These are phyloP conservation scores for Chloris gayana DNA, from an alignment of 176 grass and related monocot species.

Conservation along the genomic window DNA sequence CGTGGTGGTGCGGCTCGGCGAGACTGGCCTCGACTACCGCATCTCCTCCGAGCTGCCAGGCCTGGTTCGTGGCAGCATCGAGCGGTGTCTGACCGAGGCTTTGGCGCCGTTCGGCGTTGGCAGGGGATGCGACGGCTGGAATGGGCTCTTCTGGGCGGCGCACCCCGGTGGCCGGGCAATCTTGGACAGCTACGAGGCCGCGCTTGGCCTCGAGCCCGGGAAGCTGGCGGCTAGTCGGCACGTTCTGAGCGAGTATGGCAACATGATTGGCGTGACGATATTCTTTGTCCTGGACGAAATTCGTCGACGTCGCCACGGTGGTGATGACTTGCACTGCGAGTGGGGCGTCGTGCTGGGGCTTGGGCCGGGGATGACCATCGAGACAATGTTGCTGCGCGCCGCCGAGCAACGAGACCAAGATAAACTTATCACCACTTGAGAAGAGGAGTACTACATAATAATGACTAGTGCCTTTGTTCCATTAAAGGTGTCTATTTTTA, in stretches of 20 bases:
- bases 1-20: conserved; percentile 44
- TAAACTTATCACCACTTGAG: too few species aligned
- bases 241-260: conserved; percentile 51
- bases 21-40: conserved; percentile 25
- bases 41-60: conserved; percentile 42
- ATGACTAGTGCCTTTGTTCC: too few species aligned
- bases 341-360: conserved; percentile 65
- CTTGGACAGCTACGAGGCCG: conserved; percentile 47
- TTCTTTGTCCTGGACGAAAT: too few species aligned
- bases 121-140: conserved; percentile 50
- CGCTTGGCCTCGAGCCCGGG: conserved; percentile 40
- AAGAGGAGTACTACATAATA: too few species aligned
- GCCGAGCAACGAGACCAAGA: too few species aligned
- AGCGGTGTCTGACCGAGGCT: conserved; percentile 50
- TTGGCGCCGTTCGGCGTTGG: conserved; percentile 31
- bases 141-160: conserved; percentile 52
- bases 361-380: conserved; percentile 68
- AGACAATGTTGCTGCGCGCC: conserved; percentile 47
- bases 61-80: conserved; percentile 49
- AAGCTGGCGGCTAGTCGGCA: conserved; percentile 34
- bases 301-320: conserved; percentile 27
- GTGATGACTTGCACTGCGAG: conserved; percentile 49
- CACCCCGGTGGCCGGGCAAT: conserved; percentile 49
- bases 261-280: conserved; percentile 52
- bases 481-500: too few species aligned